Evolutionary conservation across 495 filamentous ascomycete species (phyloP), one percentile per base, ranked within the genome.

Genomic region (Neurospora intermedia): DNA sequence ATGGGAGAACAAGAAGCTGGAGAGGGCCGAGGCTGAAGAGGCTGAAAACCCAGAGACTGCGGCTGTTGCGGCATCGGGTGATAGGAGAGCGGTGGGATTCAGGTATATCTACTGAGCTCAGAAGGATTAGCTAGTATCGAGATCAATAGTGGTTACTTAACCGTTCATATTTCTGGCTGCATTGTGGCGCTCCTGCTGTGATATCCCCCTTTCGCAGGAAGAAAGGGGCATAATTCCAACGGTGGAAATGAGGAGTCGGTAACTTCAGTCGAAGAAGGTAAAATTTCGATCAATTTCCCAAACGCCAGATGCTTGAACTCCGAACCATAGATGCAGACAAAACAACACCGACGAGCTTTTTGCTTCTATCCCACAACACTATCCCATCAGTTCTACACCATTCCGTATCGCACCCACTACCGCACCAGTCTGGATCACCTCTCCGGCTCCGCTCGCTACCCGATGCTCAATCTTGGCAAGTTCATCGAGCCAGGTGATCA

Each of bases 391-490:
- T 81, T 97, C 95, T 43, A 91, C 93, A 0, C 96, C 96, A 75
- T 89, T 91, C 76, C 96, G 89, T 43, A 99, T 87, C 8, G 96
- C 93, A 0, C 96, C 96, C 3, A 98, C 93, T 69, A 98, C 81
- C 0, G 93, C 96, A 6, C 96, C 94, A 2, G 95, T 98, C 85
- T 99, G 96, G 70, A 98, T 87, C 13, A 82, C 81, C 84, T 99
- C 96, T n/a, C 89, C 91, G 4, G 93, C 96, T 16, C 96, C 96
- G 27, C 93, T 92, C 72, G 94, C 92, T 7, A 99, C 84, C 71
- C 96, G 85, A 82, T 93, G 96, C 83, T 99, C 96, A 40, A 98
- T 90, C 75, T 97, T 94, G 0, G 95, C 94, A 66, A 99, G 82
- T 4, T 94, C 93, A 72, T 97, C 93, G 70, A 98, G 82, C 96